Evolutionary conservation across 2,329 filamentous ascomycete genomes (phyloP).

Genomic region (Seiridium unicorne): DNA sequence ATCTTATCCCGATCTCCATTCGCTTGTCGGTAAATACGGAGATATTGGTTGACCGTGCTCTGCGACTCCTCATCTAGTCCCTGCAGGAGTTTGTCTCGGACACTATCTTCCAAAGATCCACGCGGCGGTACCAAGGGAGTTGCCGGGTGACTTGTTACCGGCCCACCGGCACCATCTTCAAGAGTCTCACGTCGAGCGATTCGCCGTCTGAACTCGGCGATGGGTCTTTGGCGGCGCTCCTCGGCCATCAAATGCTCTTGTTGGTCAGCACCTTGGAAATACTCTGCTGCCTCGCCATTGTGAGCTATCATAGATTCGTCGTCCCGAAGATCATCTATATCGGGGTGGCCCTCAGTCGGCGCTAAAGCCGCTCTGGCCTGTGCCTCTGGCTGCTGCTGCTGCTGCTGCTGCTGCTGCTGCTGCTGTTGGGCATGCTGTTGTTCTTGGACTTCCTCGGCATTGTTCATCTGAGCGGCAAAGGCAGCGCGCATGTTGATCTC

Average conservation of each 20-base stretch:
- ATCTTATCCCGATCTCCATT: conserved; percentile 59
- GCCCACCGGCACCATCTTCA: neutral
- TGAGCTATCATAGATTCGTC: conserved; percentile 9
- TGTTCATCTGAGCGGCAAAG: conserved; percentile 50
- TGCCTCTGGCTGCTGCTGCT: neutral
- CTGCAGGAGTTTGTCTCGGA: neutral
- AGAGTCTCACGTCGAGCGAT: conserved; percentile 20
- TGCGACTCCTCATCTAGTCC: conserved; percentile 11
- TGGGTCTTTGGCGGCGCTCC: conserved; percentile 18
- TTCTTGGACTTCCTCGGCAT: conserved; percentile 10
- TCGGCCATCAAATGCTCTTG: neutral
- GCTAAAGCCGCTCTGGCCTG: conserved; percentile 10
- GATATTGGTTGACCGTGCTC: conserved; percentile 40
- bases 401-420: neutral
- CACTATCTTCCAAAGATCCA: neutral
- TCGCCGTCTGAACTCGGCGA: conserved; percentile 23
- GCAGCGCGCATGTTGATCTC: conserved; percentile 78
- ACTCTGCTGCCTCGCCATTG: neutral
- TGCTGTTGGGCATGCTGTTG: neutral
- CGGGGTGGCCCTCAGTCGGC: conserved; percentile 3
- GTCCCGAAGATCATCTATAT: conserved; percentile 4
- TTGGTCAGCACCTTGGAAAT: neutral
- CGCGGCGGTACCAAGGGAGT: neutral
- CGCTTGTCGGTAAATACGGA: conserved; percentile 58
- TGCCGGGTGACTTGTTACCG: neutral